These are phyloP conservation scores for Didymellaceae sp. DNA, from an alignment of 2,329 filamentous ascomycete species.

Conservation along the genomic window DNA sequence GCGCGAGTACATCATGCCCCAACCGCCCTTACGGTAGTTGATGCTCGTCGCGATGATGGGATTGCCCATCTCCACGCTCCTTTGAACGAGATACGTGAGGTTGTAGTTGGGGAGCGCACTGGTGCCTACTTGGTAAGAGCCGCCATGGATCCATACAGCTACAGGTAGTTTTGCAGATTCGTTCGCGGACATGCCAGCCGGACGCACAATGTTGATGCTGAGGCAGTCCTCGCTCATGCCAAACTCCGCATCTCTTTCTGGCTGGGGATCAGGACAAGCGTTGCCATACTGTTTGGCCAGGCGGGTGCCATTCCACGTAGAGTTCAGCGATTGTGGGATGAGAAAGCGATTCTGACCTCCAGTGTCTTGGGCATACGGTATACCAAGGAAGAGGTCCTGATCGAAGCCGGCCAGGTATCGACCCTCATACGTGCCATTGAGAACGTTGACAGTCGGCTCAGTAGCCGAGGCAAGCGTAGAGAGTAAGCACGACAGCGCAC, in stretches of 20 bases:
- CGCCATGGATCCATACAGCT: constrained; percentile 66
- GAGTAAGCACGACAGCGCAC: constrained; percentile 22
- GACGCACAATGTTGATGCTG: constrained; percentile 67
- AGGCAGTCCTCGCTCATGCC: constrained; percentile 64
- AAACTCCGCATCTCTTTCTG: constrained; percentile 36
- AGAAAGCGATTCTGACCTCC: constrained; percentile 61
- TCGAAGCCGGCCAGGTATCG: constrained; percentile 43
- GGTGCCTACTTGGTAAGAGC: constrained; percentile 53
- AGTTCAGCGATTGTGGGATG: constrained; percentile 58
- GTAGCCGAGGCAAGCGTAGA: constrained; percentile 20
- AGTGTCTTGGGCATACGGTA: constrained; percentile 65
- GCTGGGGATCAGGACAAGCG: constrained; percentile 47
- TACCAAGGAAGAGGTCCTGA: constrained; percentile 57
- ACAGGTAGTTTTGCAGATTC: constrained; percentile 58
- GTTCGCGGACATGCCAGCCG: constrained; percentile 52
- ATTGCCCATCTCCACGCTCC: constrained; percentile 47
- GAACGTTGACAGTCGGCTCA: constrained; percentile 36
- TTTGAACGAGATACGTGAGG: constrained; percentile 63
- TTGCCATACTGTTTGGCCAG: constrained; percentile 52
- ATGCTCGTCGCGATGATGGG: constrained; percentile 47
- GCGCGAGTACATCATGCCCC: constrained; percentile 70
- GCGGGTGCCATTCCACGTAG: constrained; percentile 49
- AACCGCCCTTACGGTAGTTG: constrained; percentile 64
- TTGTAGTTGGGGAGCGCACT: constrained; percentile 63
- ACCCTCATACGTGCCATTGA: constrained; percentile 47